phyloP scores from a whole-genome alignment of 495 filamentous ascomycete genomes.

The Talaromyces proteolyticus region DNA sequence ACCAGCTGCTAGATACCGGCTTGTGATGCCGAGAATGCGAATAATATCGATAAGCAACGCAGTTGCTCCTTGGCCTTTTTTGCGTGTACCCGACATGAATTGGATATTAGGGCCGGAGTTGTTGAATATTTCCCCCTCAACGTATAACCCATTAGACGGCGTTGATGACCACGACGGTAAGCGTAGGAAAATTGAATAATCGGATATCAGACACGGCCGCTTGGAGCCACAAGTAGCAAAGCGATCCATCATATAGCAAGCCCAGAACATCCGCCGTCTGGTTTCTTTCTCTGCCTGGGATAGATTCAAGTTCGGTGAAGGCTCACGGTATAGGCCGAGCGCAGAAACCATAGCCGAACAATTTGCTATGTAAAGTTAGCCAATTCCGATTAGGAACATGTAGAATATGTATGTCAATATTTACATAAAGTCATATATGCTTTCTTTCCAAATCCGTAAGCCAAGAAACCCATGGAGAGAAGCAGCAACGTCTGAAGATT shows the following conservation, averaged over 20 bases:
- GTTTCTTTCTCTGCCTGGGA: slow-evolving; percentile 63
- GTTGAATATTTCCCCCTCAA: slow-evolving; percentile 73
- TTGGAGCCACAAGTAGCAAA: slow-evolving; percentile 75
- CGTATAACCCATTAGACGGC: slow-evolving; percentile 41
- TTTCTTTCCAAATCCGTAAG: slow-evolving; percentile 74
- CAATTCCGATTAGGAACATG: no score
- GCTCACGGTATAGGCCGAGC: slow-evolving; percentile 68
- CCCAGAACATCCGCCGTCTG: slow-evolving; percentile 73
- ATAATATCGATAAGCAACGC: slow-evolving; percentile 78
- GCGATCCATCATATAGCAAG: slow-evolving; percentile 75
- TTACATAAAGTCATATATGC: slow-evolving; percentile 79
- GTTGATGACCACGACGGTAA: slow-evolving; percentile 60
- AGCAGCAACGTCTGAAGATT: slow-evolving; percentile 67
- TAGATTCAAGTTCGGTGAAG: slow-evolving; percentile 49
- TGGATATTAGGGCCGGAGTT: slow-evolving; percentile 61
- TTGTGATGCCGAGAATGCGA: slow-evolving; percentile 75
- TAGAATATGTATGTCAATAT: no score
- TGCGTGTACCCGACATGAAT: slow-evolving; percentile 57
- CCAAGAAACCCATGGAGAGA: slow-evolving; percentile 69
- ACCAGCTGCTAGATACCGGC: slow-evolving; percentile 75
- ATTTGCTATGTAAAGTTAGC: slow-evolving; percentile 46
- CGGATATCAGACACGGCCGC: slow-evolving; percentile 67
- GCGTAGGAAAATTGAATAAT: slow-evolving; percentile 66
- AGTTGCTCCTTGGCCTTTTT: slow-evolving; percentile 61
- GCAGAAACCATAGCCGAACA: slow-evolving; percentile 77